Base-by-base conservation (phyloP, 805 yeast species). In the Starmerella gropengiesseri region DNA sequence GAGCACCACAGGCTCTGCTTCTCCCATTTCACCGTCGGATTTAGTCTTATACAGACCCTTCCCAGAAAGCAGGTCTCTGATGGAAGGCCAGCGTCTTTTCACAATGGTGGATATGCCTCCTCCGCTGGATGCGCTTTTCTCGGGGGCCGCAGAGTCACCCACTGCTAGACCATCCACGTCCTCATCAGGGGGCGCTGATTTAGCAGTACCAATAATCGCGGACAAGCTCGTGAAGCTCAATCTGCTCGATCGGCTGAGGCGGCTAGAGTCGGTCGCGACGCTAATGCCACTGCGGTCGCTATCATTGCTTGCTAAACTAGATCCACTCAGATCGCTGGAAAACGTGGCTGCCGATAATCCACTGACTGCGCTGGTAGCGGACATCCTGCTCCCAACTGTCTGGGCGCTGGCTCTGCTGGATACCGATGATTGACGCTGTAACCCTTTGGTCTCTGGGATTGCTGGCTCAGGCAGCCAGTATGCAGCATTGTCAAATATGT, bases 401-500 rank as follows among this genome's bases (percentile, higher is more conserved):
- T 25, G 30, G 20, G 17, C 16, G 14, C 38, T 35, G 14, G 38
- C 30, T 11, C 17, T 16, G 16, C 38, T 35, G 7, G 30, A 17
- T 21, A 35, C 38, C 6, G 38, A 35, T 5, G 30, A 16, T 16
- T 26, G 29, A 2, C 38, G 14, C 30, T 35, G 18, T 20, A 35
- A 17, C 1, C 20, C 27, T 14, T 4, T 9, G n/a, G 7, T 5
- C 5, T 20, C 27, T 8, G 28, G 30, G 7, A 14, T 11, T 5
- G 12, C n/a, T 3, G 28, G 39, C 12, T 43, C 47, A 2, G 38
- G 13, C 16, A 37, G 42, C 43, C 49, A 49, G 48, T 62, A 62
- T 12, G 64, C 64, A n/a, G 54, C 53, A 26, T 58, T 62, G 43
- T 62, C 66, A 46, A 61, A 61, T 9, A 61, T 61, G 40, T 62